A percentile compares a stretch with the other conserved stretches of the same genome.
These are phyloP conservation scores for Iberis pinnata DNA, from an alignment of 345 rosid genomes.

Conservation along the genomic window DNA sequence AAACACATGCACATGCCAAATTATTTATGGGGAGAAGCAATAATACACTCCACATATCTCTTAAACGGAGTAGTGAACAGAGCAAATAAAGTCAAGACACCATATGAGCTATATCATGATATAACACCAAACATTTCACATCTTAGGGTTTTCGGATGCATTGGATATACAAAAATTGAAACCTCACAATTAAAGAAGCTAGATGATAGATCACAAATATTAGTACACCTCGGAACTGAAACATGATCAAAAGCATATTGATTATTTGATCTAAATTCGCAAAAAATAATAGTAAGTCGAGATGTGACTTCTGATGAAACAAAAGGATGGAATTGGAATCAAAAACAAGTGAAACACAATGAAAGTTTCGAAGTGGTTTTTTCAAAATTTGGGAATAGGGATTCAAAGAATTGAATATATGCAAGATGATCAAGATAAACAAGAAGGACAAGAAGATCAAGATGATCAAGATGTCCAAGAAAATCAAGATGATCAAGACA, in stretches of 20 bases:
- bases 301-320: neutral
- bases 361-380: too few relatives aligned
- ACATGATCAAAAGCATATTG: neutral
- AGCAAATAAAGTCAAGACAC: neutral
- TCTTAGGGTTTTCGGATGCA: neutral
- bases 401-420: too few relatives aligned
- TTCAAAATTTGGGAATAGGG: too few relatives aligned
- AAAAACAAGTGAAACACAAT: neutral
- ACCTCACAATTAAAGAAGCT: neutral
- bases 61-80: neutral
- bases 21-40: neutral
- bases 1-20: neutral
- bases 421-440: too few relatives aligned
- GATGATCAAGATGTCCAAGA: too few relatives aligned
- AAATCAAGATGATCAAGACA: too few relatives aligned
- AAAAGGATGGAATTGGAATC: neutral
- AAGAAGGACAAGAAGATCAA: too few relatives aligned
- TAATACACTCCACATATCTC: neutral
- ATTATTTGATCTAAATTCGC: neutral
- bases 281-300: neutral
- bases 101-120: neutral
- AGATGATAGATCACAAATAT: neutral
- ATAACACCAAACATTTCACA: neutral
- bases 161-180: neutral
- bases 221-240: neutral